Conservation (phyloP, 1,284 basidiomycete species). For the Cystobasidium slooffiae region DNA sequence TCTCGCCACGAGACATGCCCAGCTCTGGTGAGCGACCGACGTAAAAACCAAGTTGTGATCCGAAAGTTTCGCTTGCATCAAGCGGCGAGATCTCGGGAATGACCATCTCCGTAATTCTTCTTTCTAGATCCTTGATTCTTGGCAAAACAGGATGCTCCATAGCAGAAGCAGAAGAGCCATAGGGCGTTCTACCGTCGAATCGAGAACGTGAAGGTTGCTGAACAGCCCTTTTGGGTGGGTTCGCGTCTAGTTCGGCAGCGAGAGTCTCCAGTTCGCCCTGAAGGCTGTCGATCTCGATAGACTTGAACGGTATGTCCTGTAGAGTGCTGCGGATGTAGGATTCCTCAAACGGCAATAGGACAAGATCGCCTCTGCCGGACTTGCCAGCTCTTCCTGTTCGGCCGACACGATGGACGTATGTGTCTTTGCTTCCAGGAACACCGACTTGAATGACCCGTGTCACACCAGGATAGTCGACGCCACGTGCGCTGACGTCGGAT, state of each 20-base stretch:
- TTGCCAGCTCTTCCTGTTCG: constrained; percentile 80
- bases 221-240: constrained; percentile 14
- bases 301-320: constrained; percentile 71
- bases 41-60: constrained; percentile 79
- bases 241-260: constrained; percentile 62
- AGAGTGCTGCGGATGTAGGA: constrained; percentile 72
- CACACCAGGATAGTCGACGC: constrained; percentile 68
- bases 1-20: constrained; percentile 60
- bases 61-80: constrained; percentile 69
- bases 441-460: constrained; percentile 94
- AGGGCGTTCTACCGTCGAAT: neutral
- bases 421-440: constrained; percentile 70
- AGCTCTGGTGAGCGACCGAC: constrained; percentile 64
- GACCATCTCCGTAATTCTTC: constrained; percentile 56
- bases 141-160: constrained; percentile 47
- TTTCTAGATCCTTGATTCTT: constrained; percentile 57
- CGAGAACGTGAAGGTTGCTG: constrained; percentile 16
- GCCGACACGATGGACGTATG: constrained; percentile 91
- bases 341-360: constrained; percentile 81
- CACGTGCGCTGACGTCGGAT: constrained; percentile 59
- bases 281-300: constrained; percentile 64
- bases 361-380: constrained; percentile 80
- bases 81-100: constrained; percentile 63
- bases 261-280: constrained; percentile 63
- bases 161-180: neutral